These are phyloP conservation scores for Acanthamoeba polyphaga DNA, from an alignment of 208 protist species.

Conservation along the genomic window DNA sequence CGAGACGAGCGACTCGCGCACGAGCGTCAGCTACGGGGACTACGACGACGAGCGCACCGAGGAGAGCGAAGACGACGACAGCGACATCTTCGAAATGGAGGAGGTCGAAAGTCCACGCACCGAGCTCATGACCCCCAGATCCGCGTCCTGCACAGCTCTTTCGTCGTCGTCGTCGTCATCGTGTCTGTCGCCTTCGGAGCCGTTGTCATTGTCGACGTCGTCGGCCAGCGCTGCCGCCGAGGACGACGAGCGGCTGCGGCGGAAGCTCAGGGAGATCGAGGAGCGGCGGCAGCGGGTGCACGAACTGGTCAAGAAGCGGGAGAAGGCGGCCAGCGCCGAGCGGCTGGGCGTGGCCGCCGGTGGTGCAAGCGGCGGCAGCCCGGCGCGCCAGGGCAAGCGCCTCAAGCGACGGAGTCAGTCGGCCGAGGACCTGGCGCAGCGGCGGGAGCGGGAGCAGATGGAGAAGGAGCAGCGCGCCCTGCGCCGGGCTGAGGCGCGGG, in stretches of 20 bases:
- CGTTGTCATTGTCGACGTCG: too few relatives aligned
- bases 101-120: neutral
- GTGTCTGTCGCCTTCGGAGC: too few relatives aligned
- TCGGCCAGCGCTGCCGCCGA: neutral
- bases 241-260: constrained; percentile 9
- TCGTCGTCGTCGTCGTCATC: neutral
- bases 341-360: neutral
- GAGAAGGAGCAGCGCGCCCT: neutral
- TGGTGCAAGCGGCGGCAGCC: neutral
- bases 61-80: neutral
- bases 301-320: neutral
- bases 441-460: neutral
- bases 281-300: constrained; percentile 24
- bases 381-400: neutral
- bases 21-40: neutral
- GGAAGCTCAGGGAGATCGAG: constrained; percentile 31
- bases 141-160: too few relatives aligned
- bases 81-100: constrained; percentile 53
- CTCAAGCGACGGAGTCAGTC: neutral
- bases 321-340: neutral
- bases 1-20: constrained; percentile 6
- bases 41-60: neutral
- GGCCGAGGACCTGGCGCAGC: neutral
- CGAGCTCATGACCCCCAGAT: neutral
- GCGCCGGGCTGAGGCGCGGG: neutral